Base-by-base conservation (phyloP, 148 eudicot genomes). In the Spergularia marina region DNA sequence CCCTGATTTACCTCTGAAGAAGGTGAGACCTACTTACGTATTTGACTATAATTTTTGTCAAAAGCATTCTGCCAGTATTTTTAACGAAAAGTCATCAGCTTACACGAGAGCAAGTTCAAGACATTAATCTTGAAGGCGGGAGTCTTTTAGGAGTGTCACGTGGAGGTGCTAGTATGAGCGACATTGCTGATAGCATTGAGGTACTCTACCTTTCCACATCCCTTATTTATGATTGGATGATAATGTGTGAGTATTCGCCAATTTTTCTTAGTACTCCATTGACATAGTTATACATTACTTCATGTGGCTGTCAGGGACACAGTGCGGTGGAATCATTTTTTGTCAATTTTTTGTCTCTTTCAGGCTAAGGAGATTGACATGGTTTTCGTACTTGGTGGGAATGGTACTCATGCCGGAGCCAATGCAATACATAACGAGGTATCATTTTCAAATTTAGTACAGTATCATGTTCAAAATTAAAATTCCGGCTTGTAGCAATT, bases 381-480 rank as follows among this genome's bases (percentile, higher is more conserved):
- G 87, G 70, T 85, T 78, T 85, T 85, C 78, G 71, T 85, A 61
- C 87, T 85, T 67, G 87, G 87, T 75, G 87, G 87, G 66, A 75
- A 85, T 72, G 85, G 87, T 39, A 85, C 87, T 71, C 87, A 85
- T 82, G 87, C 87, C 0, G 85, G 85, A 77, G 87, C 87, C 34
- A 82, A 77, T 59, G 83, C 79, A n/a, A 85, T 85, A 61, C 82
- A 85, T 68, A 77, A 80, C 49, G 87, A 85, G 85, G 87, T 85
- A 80, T 61, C 53, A 23, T 23, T 58, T 10, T 49, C 53, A 15
- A 12, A 7, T 70, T 39, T 15, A 34, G n/a, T 64, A 36, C 68
- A 64, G 2, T 39, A 39, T 17, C 72, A 52, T 70, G 60, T 53
- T 53, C 44, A 6, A 16, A 12, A 53, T 30, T 3, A 13, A 14